Evolutionary conservation across 257 asterid species (phyloP).

Genomic region (Leptodermis oblonga): DNA sequence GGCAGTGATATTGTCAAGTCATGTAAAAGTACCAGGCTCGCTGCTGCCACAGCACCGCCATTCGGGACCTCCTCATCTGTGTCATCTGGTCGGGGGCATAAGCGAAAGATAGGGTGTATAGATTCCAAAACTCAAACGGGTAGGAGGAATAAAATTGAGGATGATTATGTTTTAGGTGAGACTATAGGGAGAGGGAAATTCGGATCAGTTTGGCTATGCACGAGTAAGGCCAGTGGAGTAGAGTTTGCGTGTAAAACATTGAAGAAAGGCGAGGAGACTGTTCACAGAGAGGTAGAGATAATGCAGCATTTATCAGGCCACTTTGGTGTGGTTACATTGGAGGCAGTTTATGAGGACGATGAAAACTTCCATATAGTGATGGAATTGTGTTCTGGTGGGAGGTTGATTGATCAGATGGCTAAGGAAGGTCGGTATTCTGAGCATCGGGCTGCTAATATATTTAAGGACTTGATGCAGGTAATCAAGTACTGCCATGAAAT

Average conservation of each 20-base stretch:
- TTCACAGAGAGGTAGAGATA: slow-evolving; percentile 46
- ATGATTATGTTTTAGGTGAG: slow-evolving; percentile 35
- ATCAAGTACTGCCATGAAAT: slow-evolving; percentile 49
- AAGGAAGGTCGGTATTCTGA: slow-evolving; percentile 35
- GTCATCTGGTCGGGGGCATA: slow-evolving; percentile 35
- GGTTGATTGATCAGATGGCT: slow-evolving; percentile 43
- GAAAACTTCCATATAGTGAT: slow-evolving; percentile 44
- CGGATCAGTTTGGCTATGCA: slow-evolving; percentile 41
- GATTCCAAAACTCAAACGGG: slow-evolving; percentile 42
- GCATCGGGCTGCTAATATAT: slow-evolving; percentile 40
- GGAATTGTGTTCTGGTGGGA: slow-evolving; percentile 51
- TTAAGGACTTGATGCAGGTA: slow-evolving; percentile 43
- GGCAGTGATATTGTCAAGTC: slow-evolving; percentile 34
- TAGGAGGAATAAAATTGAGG: slow-evolving; percentile 39
- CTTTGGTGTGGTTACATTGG: slow-evolving; percentile 40
- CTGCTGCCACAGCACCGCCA: slow-evolving; percentile 42
- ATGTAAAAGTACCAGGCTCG: slow-evolving; percentile 35
- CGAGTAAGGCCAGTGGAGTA: slow-evolving; percentile 33
- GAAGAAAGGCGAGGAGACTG: slow-evolving; percentile 47
- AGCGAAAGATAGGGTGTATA: slow-evolving; percentile 45
- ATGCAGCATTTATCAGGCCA: slow-evolving; percentile 51
- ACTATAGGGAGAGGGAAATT: slow-evolving; percentile 43
- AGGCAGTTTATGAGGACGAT: slow-evolving; percentile 40
- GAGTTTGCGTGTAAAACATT: slow-evolving; percentile 42
- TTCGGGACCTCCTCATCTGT: slow-evolving; percentile 31